Evolutionary conservation across 2,329 filamentous ascomycete genomes (phyloP).

Genomic region (Calonectria hawksworthii): DNA sequence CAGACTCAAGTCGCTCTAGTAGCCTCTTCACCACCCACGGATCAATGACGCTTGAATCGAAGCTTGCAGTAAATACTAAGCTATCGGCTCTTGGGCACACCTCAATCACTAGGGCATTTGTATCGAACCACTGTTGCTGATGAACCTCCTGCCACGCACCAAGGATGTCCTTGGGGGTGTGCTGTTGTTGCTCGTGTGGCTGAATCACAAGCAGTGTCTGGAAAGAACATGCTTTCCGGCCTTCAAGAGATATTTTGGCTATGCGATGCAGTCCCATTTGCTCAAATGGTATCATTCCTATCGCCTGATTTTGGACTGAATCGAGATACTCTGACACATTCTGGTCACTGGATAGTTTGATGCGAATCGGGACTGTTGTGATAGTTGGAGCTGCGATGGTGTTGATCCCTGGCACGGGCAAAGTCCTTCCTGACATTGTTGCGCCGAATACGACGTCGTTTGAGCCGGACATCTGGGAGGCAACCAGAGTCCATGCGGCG

Average conservation of each 20-base stretch:
- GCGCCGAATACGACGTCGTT: conserved; percentile 43
- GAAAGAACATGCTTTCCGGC: not conserved
- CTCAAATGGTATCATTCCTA: conserved; percentile 31
- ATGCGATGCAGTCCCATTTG: conserved; percentile 22
- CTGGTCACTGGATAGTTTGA: conserved; percentile 41
- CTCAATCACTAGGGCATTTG: conserved; percentile 16
- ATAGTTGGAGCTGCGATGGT: conserved; percentile 37
- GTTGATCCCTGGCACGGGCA: conserved; percentile 38
- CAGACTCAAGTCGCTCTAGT: conserved; percentile 4
- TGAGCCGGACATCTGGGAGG: conserved; percentile 32
- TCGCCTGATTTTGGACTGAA: conserved; percentile 34
- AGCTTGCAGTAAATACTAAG: not conserved
- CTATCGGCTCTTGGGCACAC: not conserved
- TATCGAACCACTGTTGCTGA: conserved; percentile 9
- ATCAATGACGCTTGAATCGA: conserved; percentile 16
- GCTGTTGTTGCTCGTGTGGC: not conserved
- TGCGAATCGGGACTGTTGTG: conserved; percentile 35
- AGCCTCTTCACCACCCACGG: not conserved
- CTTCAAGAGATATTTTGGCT: not conserved
- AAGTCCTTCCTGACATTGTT: conserved; percentile 42
- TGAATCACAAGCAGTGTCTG: conserved; percentile 9
- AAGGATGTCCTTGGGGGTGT: not conserved
- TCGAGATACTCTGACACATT: conserved; percentile 57
- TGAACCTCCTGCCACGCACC: conserved; percentile 16
- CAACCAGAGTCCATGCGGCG: conserved; percentile 47